Evolutionary conservation across 352 stramenopile genomes (phyloP), one percentile per base, ranked within the genome.

Genomic region (Globisporangium nagaii): DNA sequence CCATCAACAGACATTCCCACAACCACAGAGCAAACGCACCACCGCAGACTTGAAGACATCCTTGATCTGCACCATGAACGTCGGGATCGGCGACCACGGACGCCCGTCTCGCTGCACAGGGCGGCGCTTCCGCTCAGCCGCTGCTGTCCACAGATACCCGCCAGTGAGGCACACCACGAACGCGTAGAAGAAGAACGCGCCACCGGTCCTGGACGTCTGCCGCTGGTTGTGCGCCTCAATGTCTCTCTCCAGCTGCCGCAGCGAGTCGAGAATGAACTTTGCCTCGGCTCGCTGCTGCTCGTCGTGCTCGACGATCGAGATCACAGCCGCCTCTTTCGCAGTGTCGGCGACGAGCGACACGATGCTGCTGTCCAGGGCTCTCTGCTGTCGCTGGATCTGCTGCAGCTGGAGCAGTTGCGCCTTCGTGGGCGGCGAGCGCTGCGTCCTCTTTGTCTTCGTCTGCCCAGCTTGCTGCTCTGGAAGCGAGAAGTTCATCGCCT

Each of bases 51-150:
- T 31, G 30, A 83, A 31, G 11, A 75, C 53, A 15, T 51, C 32
- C 50, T 71, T 77, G 44, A 78, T 58, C 49, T 58, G 41, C 9
- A 64, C 25, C 43, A 66, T 36, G 19, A 63, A 44, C 31, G 47
- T 70, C 8, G 66, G 69, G 41, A 82, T 47, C 25, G 66, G 66
- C 25, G 69, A 77, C 71, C 71, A 79, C 25, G 42, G 37, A 37
- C 51, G 60, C 17, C 63, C 61, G 20, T 63, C 39, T 8, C 57
- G 40, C 47, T 48, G 12, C 43, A 60, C 24, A 22, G 53, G 24
- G 10, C 61, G 63, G 35, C 56, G 68, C 20, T 35, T 45, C 4
- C 35, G 51, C 20, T 66, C 32, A 1, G 39, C 46, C 13, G 71
- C 39, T 0, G 59, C 44, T 4, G 52, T 69, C 57, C 60, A 64